Conservation (phyloP, 2,329 filamentous ascomycete genomes). For the Cercospora janseana region DNA sequence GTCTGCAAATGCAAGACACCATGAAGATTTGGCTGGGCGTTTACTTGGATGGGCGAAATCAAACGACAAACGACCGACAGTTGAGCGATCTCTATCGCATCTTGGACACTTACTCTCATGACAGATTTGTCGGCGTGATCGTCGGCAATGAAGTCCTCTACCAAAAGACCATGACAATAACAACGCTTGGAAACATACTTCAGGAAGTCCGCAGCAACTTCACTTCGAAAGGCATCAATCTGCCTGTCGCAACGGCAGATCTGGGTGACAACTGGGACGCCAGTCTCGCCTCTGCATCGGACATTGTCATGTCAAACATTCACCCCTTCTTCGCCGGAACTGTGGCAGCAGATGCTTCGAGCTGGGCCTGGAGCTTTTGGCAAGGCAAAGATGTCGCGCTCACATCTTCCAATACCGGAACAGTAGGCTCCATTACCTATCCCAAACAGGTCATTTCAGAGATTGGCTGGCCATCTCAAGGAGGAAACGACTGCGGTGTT, state of each 20-base stretch:
- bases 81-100: slow-evolving; percentile 80
- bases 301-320: slow-evolving; percentile 94
- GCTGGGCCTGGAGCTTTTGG: slow-evolving; percentile 86
- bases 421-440: slow-evolving; percentile 34
- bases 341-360: slow-evolving; percentile 63
- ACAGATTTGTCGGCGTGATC: slow-evolving; percentile 60
- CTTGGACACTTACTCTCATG: slow-evolving; percentile 61
- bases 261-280: slow-evolving; percentile 83
- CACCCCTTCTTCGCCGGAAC: slow-evolving; percentile 93
- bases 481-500: slow-evolving; percentile 73
- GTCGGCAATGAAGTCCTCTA: slow-evolving; percentile 64
- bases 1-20: slow-evolving; percentile 64
- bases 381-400: slow-evolving; percentile 63
- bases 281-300: slow-evolving; percentile 66
- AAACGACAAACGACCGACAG: slow-evolving; percentile 80
- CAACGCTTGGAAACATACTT: slow-evolving; percentile 63
- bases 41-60: slow-evolving; percentile 76
- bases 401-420: slow-evolving; percentile 50
- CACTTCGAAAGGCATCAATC: slow-evolving; percentile 60
- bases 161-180: slow-evolving; percentile 64
- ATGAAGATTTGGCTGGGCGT: slow-evolving; percentile 94
- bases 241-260: slow-evolving; percentile 84
- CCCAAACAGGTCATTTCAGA: slow-evolving; percentile 67
- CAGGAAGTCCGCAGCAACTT: slow-evolving; percentile 69
- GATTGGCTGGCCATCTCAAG: slow-evolving; percentile 83